These are phyloP conservation scores for Globisporangium camurandrum DNA, from an alignment of 352 stramenopile genomes.

Conservation along the genomic window DNA sequence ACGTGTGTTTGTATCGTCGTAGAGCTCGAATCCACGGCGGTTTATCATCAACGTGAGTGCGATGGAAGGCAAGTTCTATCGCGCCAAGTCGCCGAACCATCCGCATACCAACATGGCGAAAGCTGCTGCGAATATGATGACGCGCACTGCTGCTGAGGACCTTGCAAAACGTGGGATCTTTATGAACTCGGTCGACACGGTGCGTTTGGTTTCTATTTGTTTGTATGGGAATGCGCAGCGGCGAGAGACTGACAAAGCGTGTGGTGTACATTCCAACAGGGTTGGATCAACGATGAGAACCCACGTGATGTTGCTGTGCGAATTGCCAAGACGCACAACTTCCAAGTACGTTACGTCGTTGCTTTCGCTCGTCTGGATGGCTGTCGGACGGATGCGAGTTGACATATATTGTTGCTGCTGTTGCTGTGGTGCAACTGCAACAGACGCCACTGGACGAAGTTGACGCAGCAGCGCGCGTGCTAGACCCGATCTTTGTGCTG, in stretches of 20 bases:
- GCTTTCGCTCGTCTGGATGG: too few relatives aligned
- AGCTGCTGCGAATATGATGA: slow-evolving; percentile 96
- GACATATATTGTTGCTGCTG: not conserved
- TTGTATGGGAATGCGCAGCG: too few relatives aligned
- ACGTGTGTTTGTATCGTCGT: not conserved
- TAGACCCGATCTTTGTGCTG: slow-evolving; percentile 90
- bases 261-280: slow-evolving; percentile 14
- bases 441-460: slow-evolving; percentile 94
- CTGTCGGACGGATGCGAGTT: not conserved
- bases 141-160: slow-evolving; percentile 86
- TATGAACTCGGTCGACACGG: slow-evolving; percentile 95
- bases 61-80: slow-evolving; percentile 96
- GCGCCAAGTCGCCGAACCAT: slow-evolving; percentile 91
- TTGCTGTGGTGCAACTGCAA: too few relatives aligned
- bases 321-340: slow-evolving; percentile 89
- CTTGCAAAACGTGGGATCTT: slow-evolving; percentile 85
- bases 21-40: slow-evolving; percentile 39
- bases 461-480: slow-evolving; percentile 89
- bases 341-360: slow-evolving; percentile 64
- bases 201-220: slow-evolving; percentile 9
- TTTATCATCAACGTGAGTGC: slow-evolving; percentile 94
- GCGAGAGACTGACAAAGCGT: not conserved
- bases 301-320: slow-evolving; percentile 86
- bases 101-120: slow-evolving; percentile 97
- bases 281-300: slow-evolving; percentile 97